Evolutionary conservation across 148 eudicot species (phyloP).

Genomic region (Fagopyrum homotropicum): DNA sequence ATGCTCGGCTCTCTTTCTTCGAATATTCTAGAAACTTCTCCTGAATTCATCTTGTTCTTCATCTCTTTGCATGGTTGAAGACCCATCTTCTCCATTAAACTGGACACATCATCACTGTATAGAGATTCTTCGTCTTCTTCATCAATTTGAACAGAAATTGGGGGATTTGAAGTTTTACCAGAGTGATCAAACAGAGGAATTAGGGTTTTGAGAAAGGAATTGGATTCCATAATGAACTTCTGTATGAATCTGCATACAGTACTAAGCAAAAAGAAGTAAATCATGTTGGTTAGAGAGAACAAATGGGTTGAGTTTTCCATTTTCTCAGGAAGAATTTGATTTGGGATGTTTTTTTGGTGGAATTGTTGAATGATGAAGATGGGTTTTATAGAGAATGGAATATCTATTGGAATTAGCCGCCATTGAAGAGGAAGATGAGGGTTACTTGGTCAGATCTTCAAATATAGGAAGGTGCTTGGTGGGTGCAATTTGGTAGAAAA

Average conservation of each 20-base stretch:
- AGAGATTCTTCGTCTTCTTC: conserved; percentile 10
- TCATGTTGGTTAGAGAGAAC: background rate
- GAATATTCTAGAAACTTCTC: conserved; percentile 33
- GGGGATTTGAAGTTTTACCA: background rate
- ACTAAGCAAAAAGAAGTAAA: background rate
- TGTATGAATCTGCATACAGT: background rate
- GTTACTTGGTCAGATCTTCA: background rate
- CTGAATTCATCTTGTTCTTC: conserved; percentile 8
- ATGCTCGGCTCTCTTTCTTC: conserved; percentile 53
- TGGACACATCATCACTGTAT: conserved; percentile 25
- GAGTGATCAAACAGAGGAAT: background rate
- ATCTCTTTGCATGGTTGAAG: conserved; percentile 16
- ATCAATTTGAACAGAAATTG: background rate
- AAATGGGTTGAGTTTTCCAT: conserved; percentile 3
- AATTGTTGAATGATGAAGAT: background rate
- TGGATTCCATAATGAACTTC: conserved; percentile 5
- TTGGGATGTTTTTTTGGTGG: background rate
- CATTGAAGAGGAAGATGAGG: background rate
- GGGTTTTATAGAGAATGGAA: background rate
- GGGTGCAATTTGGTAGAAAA: background rate
- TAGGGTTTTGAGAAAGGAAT: conserved; percentile 7
- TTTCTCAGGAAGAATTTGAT: background rate
- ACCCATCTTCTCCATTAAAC: conserved; percentile 42
- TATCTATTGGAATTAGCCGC: background rate
- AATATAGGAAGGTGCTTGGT: conserved; percentile 5